Conservation (phyloP, 345 rosid species). For the Dipteronia dyeriana region DNA sequence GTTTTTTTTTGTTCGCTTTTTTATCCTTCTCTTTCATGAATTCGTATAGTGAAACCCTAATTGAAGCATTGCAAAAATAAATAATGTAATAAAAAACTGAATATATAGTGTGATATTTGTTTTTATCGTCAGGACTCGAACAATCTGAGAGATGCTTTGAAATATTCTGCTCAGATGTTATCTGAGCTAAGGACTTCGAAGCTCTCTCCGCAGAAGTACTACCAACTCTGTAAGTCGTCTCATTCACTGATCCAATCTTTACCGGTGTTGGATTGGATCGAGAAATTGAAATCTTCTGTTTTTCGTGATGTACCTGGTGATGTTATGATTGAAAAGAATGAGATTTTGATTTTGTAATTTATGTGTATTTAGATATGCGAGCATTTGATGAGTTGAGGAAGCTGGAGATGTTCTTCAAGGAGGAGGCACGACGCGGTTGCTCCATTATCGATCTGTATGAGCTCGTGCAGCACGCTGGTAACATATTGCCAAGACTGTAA, state of each 20-base stretch:
- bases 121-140: slow-evolving; percentile 67
- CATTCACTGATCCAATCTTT: slow-evolving; percentile 25
- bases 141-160: slow-evolving; percentile 93
- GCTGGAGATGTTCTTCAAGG: slow-evolving; percentile 90
- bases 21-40: not conserved
- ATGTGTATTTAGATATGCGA: slow-evolving; percentile 66
- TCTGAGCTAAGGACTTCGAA: slow-evolving; percentile 97
- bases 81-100: not conserved
- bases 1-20: not conserved
- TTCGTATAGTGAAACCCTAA: slow-evolving; percentile 28
- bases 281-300: not conserved
- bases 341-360: not conserved
- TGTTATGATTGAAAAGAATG: too few relatives aligned
- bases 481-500: slow-evolving; percentile 94
- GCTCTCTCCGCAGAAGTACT: slow-evolving; percentile 96
- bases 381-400: slow-evolving; percentile 97
- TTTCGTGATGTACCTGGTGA: not conserved
- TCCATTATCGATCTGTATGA: slow-evolving; percentile 94
- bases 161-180: slow-evolving; percentile 99
- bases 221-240: slow-evolving; percentile 74
- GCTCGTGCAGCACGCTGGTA: slow-evolving; percentile 98
- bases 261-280: slow-evolving; percentile 13
- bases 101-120: not conserved
- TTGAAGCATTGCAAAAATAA: slow-evolving; percentile 10
- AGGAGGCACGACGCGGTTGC: slow-evolving; percentile 91